Conservation (phyloP, 1,139 yeast species). For the Yamadazyma friedrichii region DNA sequence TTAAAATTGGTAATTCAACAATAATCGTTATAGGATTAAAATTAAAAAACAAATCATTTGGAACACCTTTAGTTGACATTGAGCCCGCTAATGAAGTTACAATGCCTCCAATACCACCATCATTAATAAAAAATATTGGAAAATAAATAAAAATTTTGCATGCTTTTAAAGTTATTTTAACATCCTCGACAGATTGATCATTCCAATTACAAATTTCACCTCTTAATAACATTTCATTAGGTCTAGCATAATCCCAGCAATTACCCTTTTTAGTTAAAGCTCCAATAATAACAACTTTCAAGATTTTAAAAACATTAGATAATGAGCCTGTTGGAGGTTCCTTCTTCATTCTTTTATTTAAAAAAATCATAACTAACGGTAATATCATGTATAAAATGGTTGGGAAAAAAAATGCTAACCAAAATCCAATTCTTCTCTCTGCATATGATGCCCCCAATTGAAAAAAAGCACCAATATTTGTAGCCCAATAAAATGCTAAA, state of each 20-base stretch:
- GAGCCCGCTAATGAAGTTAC: slow-evolving; percentile 67
- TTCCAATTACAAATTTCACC: slow-evolving; percentile 44
- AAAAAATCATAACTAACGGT: slow-evolving; percentile 43
- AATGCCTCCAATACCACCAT: slow-evolving; percentile 63
- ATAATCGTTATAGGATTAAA: slow-evolving; percentile 69
- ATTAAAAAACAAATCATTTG: slow-evolving; percentile 67
- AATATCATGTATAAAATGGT: slow-evolving; percentile 48
- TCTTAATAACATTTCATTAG: slow-evolving; percentile 44
- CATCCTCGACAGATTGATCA: slow-evolving; percentile 61
- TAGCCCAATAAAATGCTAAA: slow-evolving; percentile 74
- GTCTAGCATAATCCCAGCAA: slow-evolving; percentile 59
- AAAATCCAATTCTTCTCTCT: slow-evolving; percentile 69
- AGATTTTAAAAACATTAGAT: slow-evolving; percentile 40
- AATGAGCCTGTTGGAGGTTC: slow-evolving; percentile 51
- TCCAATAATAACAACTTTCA: slow-evolving; percentile 37
- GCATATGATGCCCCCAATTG: slow-evolving; percentile 75
- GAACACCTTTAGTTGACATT: slow-evolving; percentile 65
- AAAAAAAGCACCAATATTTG: slow-evolving; percentile 77
- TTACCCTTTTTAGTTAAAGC: slow-evolving; percentile 31
- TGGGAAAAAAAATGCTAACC: slow-evolving; percentile 71
- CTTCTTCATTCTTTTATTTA: slow-evolving; percentile 37
- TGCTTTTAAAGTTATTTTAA: slow-evolving; percentile 55
- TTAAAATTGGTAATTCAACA: slow-evolving; percentile 62
- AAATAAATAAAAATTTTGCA: slow-evolving; percentile 64
- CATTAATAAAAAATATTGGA: slow-evolving; percentile 60